Conservation (phyloP, 805 yeast genomes). For the Starmerella roubikii region DNA sequence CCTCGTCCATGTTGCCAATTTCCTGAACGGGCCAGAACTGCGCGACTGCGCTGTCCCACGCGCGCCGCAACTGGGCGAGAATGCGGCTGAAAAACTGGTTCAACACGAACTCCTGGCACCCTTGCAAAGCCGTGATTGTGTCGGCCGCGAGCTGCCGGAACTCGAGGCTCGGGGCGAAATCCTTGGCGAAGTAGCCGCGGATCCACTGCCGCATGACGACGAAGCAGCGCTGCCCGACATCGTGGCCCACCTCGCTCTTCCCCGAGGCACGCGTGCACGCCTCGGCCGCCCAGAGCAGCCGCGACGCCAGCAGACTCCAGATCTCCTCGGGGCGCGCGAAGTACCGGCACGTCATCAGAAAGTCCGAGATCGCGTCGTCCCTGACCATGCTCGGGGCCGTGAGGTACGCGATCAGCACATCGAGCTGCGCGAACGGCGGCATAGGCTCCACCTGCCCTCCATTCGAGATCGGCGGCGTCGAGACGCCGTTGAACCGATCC, state of each 20-base stretch:
- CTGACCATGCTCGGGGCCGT: constrained; percentile 66
- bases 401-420: constrained; percentile 25
- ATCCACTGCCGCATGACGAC: constrained; percentile 84
- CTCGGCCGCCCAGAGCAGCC: constrained; percentile 62
- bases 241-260: constrained; percentile 38
- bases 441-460: constrained; percentile 6
- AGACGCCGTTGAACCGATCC: constrained; percentile 4
- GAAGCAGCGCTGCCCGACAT: constrained; percentile 66
- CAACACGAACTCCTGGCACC: constrained; percentile 20
- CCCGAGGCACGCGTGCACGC: constrained; percentile 19
- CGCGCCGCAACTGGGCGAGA: constrained; percentile 34
- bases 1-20: constrained; percentile 17
- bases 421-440: constrained; percentile 17
- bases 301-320: constrained; percentile 44
- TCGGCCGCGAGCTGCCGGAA: constrained; percentile 28
- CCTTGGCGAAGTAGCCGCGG: constrained; percentile 73
- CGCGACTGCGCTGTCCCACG: constrained; percentile 34
- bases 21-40: constrained; percentile 25
- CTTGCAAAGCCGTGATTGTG: constrained; percentile 15
- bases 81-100: constrained; percentile 26
- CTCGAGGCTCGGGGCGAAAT: constrained; percentile 45
- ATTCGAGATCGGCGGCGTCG: constrained; percentile 6
- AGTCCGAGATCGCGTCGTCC: constrained; percentile 68
- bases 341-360: constrained; percentile 68
- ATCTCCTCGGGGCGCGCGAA: constrained; percentile 49